Evolutionary conservation across 768 basidiomycete species (phyloP).

Genomic region (Boletus vermiculosoides): DNA sequence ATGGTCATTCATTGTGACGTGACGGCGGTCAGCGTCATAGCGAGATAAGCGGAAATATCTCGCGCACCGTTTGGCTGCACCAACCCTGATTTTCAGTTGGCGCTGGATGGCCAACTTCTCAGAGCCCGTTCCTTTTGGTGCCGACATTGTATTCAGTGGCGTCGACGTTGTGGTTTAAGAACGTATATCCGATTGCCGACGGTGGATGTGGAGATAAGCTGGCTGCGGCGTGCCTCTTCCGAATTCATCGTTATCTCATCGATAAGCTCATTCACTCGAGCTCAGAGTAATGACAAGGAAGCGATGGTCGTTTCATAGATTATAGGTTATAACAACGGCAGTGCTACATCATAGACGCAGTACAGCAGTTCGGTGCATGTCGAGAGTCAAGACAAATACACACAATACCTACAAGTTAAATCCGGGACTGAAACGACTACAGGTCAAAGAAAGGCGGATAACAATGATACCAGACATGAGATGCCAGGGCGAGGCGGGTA

Average conservation of each 20-base stretch:
- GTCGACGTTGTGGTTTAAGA: slow-evolving; percentile 14
- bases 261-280: slow-evolving; percentile 10
- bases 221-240: not conserved
- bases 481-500: slow-evolving; percentile 19
- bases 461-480: slow-evolving; percentile 20
- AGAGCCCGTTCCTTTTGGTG: slow-evolving; percentile 11
- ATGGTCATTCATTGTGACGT: slow-evolving; percentile 7
- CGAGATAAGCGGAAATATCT: slow-evolving; percentile 18
- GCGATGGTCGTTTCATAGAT: slow-evolving; percentile 26
- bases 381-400: slow-evolving; percentile 28
- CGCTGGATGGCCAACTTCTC: slow-evolving; percentile 43
- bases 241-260: too few relatives aligned
- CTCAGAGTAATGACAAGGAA: not conserved
- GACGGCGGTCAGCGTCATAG: slow-evolving; percentile 12
- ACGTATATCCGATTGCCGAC: not conserved
- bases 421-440: slow-evolving; percentile 26
- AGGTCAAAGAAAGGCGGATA: slow-evolving; percentile 25
- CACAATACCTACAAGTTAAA: slow-evolving; percentile 32
- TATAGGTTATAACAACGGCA: slow-evolving; percentile 27
- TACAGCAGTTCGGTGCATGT: slow-evolving; percentile 31
- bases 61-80: slow-evolving; percentile 60
- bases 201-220: slow-evolving; percentile 1
- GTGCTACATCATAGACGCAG: slow-evolving; percentile 35
- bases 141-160: slow-evolving; percentile 14
- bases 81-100: slow-evolving; percentile 78